Percentiles rank a stretch among this genome's conserved stretches.
phyloP scores from a whole-genome alignment of 768 basidiomycete genomes.

The Phlebiopsis flavidoalba region DNA sequence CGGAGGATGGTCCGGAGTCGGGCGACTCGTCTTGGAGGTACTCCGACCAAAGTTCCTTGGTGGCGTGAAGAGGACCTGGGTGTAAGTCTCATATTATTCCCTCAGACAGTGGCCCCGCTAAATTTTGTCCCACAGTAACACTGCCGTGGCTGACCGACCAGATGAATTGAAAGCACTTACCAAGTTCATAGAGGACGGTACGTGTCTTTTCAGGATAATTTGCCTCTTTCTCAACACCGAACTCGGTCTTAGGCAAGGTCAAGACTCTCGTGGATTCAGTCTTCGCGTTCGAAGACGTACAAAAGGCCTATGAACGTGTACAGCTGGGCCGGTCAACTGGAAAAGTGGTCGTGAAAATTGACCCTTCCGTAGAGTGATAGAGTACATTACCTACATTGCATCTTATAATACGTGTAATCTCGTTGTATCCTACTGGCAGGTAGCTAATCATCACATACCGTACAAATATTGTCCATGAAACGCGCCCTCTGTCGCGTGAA shows the following conservation, averaged over 20 bases:
- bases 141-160: not conserved
- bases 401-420: not conserved
- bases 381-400: not conserved
- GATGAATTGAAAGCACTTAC: constrained; percentile 7
- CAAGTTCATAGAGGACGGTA: constrained; percentile 24
- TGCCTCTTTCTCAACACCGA: not conserved
- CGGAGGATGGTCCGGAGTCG: constrained; percentile 28
- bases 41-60: constrained; percentile 47
- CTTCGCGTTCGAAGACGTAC: constrained; percentile 47
- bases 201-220: not conserved
- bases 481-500: not conserved
- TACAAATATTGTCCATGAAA: not conserved
- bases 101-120: not conserved
- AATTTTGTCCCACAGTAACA: not conserved
- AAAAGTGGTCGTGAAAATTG: constrained; percentile 58
- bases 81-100: constrained; percentile 28
- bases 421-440: not conserved
- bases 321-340: constrained; percentile 54
- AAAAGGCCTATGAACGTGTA: constrained; percentile 58
- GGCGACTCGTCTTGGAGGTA: constrained; percentile 25
- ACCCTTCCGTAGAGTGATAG: constrained; percentile 17
- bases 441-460: not conserved
- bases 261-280: constrained; percentile 57
- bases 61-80: constrained; percentile 42
- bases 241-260: constrained; percentile 35